A percentile compares a stretch with the other conserved stretches of the same genome.
These are phyloP conservation scores for Articulospora tetracladia DNA, from an alignment of 495 filamentous ascomycete genomes.

Conservation along the genomic window DNA sequence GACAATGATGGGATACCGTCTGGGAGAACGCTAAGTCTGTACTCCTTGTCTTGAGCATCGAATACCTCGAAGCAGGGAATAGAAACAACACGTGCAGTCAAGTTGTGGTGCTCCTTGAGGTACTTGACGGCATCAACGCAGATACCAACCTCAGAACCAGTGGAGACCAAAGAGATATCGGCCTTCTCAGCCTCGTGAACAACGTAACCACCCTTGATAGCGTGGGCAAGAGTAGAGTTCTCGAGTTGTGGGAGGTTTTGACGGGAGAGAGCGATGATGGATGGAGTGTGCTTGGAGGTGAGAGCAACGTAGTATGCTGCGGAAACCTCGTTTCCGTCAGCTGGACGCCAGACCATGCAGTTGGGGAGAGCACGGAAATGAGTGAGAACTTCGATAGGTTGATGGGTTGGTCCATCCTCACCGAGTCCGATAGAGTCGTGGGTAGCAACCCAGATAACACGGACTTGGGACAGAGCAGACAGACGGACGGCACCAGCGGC, in stretches of 20 bases:
- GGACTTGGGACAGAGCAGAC: constrained; percentile 85
- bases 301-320: constrained; percentile 96
- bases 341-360: constrained; percentile 99
- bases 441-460: constrained; percentile 93
- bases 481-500: constrained; percentile 93
- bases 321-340: constrained; percentile 97
- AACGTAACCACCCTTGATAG: constrained; percentile 92
- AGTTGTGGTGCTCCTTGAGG: constrained; percentile 75
- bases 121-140: constrained; percentile 87
- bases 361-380: constrained; percentile 99
- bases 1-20: constrained; percentile 92
- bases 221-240: constrained; percentile 80
- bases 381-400: constrained; percentile 98
- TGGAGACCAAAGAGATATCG: constrained; percentile 85
- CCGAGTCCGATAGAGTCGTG: constrained; percentile 99
- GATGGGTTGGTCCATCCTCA: constrained; percentile 98
- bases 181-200: constrained; percentile 80
- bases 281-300: constrained; percentile 85
- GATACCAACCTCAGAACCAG: constrained; percentile 93
- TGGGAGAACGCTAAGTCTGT: constrained; percentile 84
- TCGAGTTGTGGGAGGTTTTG: constrained; percentile 99
- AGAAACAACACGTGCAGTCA: constrained; percentile 90
- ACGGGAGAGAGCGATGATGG: constrained; percentile 89
- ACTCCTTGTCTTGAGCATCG: constrained; percentile 89
- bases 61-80: constrained; percentile 98